Evolutionary conservation across 108 stramenopile genomes (phyloP).

Genomic region (Poteriospumella lacustris): DNA sequence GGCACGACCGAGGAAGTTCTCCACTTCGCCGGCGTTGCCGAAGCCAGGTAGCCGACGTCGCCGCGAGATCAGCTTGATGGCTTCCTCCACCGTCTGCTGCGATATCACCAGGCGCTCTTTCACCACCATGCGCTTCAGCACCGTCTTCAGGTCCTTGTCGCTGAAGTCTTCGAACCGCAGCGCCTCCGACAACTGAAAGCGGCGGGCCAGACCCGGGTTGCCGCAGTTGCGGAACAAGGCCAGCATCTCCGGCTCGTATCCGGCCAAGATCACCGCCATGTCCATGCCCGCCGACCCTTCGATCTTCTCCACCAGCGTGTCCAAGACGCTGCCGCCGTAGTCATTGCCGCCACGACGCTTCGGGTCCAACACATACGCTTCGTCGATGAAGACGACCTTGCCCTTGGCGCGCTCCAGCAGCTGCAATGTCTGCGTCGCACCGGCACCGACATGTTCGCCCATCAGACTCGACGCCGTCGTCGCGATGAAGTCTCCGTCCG

Average conservation of each 20-base stretch:
- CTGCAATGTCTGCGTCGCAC: constrained; percentile 26
- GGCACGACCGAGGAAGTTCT: constrained; percentile 47
- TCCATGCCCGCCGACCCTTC: neutral
- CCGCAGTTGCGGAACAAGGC: constrained; percentile 48
- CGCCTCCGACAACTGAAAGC: constrained; percentile 59
- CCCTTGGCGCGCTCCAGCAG: constrained; percentile 57
- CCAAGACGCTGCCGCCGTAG: constrained; percentile 2
- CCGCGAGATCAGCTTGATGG: constrained; percentile 28
- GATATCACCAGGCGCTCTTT: constrained; percentile 30
- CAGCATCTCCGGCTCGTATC: constrained; percentile 62
- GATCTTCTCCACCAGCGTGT: constrained; percentile 36
- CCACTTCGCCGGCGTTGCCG: constrained; percentile 67
- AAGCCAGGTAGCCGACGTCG: constrained; percentile 49
- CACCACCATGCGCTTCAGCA: constrained; percentile 52
- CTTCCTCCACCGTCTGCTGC: constrained; percentile 21
- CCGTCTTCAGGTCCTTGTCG: constrained; percentile 54
- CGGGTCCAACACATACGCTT: constrained; percentile 69
- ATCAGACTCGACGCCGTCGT: constrained; percentile 33
- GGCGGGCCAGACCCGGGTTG: constrained; percentile 64
- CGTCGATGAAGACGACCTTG: constrained; percentile 79
- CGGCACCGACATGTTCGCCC: constrained; percentile 34
- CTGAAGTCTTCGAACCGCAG: constrained; percentile 66
- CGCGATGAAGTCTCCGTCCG: neutral
- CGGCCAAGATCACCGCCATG: constrained; percentile 57
- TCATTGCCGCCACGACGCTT: too few relatives aligned